Evolutionary conservation across 306 rosid species (phyloP), one percentile per base, ranked within the genome.

Genomic region (Heteromeles arbutifolia): DNA sequence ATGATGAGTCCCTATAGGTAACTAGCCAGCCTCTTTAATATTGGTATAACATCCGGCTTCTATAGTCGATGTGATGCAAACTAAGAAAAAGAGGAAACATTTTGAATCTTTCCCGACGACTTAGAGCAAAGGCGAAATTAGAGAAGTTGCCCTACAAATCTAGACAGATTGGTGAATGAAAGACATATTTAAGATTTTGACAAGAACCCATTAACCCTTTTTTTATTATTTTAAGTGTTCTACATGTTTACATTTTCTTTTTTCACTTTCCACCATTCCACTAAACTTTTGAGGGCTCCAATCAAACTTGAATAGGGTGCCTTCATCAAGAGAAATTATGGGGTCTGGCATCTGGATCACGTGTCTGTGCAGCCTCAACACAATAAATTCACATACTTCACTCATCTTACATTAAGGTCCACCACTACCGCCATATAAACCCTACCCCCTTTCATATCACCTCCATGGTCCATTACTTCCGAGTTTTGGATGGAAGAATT

Each of bases 151-250:
- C 90, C 91, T 84, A 88, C 91, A 90, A 76, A 90, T 91, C 88
- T 79, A 77, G 37, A 65, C 65, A 77, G 76, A 84, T 84, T 84
- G 77, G 58, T 87, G 86, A 88, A 50, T 87, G 88, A 85, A 86
- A 87, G 91, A 87, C 86, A 86, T 87, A 76, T 89, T 92, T 90
- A 80, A 88, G 93, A 93, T 89, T 89, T 91, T 89, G 88, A 90
- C 87, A 91, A 85, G 96, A 90, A 85, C 81, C 96, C 93, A 89
- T 93, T 93, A 92, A 85, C 82, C 70, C 54, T 17, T 48, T 48
- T 6, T 78, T 68, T 77, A 80, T 84, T 82, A 85, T 84, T 90
- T 91, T 90, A 92, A 84, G 86, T 84, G 81, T 85, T 87, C 87
- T 83, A 77, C 79, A 86, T 52, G 45, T 22, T 22, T 57, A 22